phyloP scores from a whole-genome alignment of 139 green algal genomes.

The Pleodorina starrii region DNA sequence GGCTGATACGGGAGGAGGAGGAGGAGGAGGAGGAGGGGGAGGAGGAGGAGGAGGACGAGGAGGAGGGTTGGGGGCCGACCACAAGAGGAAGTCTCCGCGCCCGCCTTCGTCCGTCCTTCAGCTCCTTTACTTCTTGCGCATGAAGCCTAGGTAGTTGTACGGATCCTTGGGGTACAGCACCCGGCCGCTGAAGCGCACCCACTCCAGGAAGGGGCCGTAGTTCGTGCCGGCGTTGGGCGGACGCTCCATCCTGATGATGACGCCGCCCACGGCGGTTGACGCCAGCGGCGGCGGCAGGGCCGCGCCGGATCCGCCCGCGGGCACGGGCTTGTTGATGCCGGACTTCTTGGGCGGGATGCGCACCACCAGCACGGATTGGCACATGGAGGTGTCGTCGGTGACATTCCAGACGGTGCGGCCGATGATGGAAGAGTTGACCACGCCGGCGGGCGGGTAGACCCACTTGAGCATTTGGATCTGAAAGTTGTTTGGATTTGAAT shows the following conservation, averaged over 20 bases:
- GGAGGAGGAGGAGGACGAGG: no score
- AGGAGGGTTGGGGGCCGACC: no score
- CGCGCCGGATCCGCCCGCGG: background rate
- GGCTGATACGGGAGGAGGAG: no score
- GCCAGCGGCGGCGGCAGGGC: background rate
- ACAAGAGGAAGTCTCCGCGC: no score
- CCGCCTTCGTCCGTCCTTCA: background rate
- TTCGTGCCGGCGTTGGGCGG: background rate
- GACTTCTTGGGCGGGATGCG: background rate
- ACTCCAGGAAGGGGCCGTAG: conserved; percentile 42
- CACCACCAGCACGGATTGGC: conserved; percentile 18
- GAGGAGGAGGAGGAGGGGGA: no score
- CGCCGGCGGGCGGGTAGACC: conserved; percentile 3
- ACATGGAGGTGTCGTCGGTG: conserved; percentile 6
- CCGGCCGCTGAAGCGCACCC: background rate
- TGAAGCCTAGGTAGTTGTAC: background rate
- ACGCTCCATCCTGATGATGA: background rate
- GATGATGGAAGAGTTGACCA: background rate
- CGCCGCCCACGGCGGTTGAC: background rate
- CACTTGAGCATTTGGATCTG: conserved; percentile 26
- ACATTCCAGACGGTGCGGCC: conserved; percentile 9
- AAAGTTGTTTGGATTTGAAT: no score
- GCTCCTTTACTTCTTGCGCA: conserved; percentile 6
- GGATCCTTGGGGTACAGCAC: background rate
- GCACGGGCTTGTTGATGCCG: conserved; percentile 23